Conservation (phyloP, 75 land plant species). For the Ceratopteris richardii region DNA sequence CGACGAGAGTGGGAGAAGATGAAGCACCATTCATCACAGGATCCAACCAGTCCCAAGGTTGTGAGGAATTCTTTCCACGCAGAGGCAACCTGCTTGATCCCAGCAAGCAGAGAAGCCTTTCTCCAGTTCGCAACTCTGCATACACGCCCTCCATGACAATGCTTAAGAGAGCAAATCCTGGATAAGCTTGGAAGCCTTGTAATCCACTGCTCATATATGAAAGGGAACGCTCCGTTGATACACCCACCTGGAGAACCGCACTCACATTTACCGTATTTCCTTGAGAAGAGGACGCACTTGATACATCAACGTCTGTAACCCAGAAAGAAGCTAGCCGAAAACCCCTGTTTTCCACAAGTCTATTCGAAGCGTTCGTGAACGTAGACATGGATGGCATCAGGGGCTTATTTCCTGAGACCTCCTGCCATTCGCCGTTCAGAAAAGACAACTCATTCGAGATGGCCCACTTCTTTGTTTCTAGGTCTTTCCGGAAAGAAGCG, state of each 20-base stretch:
- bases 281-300: background rate
- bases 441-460: background rate
- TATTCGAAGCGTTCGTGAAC: background rate
- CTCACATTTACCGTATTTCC: background rate
- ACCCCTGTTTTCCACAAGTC: background rate
- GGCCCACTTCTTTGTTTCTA: conserved; percentile 2
- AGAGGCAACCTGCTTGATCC: conserved; percentile 39
- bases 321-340: background rate
- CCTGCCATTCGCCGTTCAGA: conserved; percentile 2
- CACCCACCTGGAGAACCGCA: conserved; percentile 19
- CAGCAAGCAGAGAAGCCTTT: conserved; percentile 48
- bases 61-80: conserved; percentile 20
- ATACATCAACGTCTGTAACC: conserved; percentile 9
- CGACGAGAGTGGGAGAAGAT: conserved; percentile 11
- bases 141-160: conserved; percentile 51
- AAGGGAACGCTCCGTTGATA: conserved; percentile 10
- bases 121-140: conserved; percentile 23
- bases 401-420: background rate
- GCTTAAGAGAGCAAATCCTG: conserved; percentile 27
- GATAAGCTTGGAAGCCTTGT: conserved; percentile 23
- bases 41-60: conserved; percentile 41
- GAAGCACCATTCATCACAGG: background rate
- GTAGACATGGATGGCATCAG: background rate
- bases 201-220: conserved; percentile 6
- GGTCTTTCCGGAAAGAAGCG: background rate